Evolutionary conservation across 768 basidiomycete genomes (phyloP).

Genomic region (Lanmaoa rubissima): DNA sequence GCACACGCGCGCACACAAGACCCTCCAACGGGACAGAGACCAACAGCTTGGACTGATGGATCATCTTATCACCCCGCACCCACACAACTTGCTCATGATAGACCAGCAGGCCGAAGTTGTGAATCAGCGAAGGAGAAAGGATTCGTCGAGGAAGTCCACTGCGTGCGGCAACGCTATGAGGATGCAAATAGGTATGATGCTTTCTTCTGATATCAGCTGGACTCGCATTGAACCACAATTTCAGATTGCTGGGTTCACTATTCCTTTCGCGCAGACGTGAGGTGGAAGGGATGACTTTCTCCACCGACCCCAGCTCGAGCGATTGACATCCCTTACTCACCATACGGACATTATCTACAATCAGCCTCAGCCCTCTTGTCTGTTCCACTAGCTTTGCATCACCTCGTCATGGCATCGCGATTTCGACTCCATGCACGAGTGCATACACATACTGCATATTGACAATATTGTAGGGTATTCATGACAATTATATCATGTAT

Average conservation of each 20-base stretch:
- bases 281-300: constrained; percentile 14
- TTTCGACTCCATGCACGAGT: background rate
- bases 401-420: background rate
- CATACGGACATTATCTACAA: background rate
- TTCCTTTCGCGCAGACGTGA: constrained; percentile 58
- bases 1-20: background rate
- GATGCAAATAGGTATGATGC: constrained; percentile 58
- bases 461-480: constrained; percentile 5
- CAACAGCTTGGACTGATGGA: background rate
- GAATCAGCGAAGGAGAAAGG: constrained; percentile 12
- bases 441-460: constrained; percentile 3
- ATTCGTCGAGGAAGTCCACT: constrained; percentile 39
- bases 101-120: background rate
- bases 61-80: constrained; percentile 2
- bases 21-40: background rate
- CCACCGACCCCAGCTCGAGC: background rate
- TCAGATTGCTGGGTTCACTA: constrained; percentile 60
- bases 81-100: constrained; percentile 1
- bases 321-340: constrained; percentile 1
- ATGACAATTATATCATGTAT: background rate
- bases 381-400: background rate
- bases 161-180: constrained; percentile 61
- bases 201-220: background rate
- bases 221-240: constrained; percentile 5
- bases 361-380: background rate